Percentiles rank a stretch among this genome's conserved stretches.
Conservation (phyloP, 306 rosid genomes). For the Medicago ruthenica region DNA sequence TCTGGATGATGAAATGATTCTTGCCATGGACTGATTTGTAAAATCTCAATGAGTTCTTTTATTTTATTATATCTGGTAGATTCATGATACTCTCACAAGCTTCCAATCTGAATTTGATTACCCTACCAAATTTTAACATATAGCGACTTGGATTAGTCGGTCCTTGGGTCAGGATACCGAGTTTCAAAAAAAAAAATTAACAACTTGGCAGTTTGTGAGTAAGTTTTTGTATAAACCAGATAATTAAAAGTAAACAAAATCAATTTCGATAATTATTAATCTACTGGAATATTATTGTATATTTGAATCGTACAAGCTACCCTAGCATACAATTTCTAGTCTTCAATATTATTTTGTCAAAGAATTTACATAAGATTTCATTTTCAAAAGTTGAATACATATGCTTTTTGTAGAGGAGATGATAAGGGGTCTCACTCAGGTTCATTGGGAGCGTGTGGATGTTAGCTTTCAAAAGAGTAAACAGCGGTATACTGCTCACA, state of each 20-base stretch:
- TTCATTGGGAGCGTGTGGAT: constrained; percentile 95
- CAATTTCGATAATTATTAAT: neutral
- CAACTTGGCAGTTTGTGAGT: neutral
- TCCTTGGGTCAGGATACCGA: no score
- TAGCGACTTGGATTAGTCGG: neutral
- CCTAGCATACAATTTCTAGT: neutral
- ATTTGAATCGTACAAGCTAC: neutral
- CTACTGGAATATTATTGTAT: neutral
- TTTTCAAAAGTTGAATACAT: neutral
- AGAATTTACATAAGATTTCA: neutral
- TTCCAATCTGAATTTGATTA: neutral
- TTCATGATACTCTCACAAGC: neutral
- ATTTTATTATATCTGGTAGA: neutral
- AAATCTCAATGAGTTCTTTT: neutral
- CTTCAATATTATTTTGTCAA: neutral
- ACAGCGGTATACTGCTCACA: constrained; percentile 87
- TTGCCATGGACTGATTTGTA: neutral
- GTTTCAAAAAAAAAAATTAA: no score
- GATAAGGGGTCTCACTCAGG: constrained; percentile 88
- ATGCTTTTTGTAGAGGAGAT: constrained; percentile 68
- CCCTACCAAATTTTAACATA: neutral
- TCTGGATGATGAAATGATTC: neutral
- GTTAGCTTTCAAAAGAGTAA: constrained; percentile 87
- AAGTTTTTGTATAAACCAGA: neutral
- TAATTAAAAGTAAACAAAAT: neutral